These are phyloP conservation scores for Talaromyces atroroseus DNA, from an alignment of 2,329 filamentous ascomycete species.

Conservation along the genomic window DNA sequence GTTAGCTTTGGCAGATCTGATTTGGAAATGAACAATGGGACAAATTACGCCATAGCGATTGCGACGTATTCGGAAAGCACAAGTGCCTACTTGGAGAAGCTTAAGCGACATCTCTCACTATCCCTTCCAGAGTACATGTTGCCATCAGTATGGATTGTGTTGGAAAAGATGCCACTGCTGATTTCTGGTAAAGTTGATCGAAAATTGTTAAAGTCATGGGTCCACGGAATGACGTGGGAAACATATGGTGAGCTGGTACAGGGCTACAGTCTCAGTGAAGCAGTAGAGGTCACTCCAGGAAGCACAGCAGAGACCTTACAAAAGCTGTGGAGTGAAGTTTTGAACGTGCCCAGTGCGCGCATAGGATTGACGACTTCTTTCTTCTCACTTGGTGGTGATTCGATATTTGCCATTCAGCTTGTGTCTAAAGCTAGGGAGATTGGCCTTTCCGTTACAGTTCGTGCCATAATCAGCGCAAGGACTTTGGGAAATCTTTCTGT, in stretches of 20 bases:
- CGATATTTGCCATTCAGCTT: constrained; percentile 23
- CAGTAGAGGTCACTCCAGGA: neutral
- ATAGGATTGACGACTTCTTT: constrained; percentile 22
- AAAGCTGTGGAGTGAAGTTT: constrained; percentile 17
- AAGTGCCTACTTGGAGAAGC: neutral
- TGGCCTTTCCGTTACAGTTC: constrained; percentile 30
- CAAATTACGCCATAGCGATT: neutral
- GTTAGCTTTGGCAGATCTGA: neutral
- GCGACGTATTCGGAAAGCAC: neutral
- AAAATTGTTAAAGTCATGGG: constrained; percentile 23
- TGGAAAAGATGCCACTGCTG: constrained; percentile 33
- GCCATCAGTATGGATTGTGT: constrained; percentile 31
- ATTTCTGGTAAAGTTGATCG: constrained; percentile 35
- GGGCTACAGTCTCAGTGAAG: neutral
- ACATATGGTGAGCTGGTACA: neutral
- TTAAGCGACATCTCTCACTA: neutral
- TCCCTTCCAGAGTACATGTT: constrained; percentile 31
- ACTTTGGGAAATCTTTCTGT: neutral
- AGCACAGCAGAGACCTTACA: constrained; percentile 12
- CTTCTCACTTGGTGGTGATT: constrained; percentile 29
- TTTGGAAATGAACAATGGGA: neutral
- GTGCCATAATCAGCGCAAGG: constrained; percentile 36
- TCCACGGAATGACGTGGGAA: constrained; percentile 12
- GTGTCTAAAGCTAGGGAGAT: neutral
- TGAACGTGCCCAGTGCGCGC: constrained; percentile 16